A percentile compares a stretch with the other conserved stretches of the same genome.
Evolutionary conservation across 805 yeast species (phyloP).

Genomic region (Hanseniaspora occidentalis): DNA sequence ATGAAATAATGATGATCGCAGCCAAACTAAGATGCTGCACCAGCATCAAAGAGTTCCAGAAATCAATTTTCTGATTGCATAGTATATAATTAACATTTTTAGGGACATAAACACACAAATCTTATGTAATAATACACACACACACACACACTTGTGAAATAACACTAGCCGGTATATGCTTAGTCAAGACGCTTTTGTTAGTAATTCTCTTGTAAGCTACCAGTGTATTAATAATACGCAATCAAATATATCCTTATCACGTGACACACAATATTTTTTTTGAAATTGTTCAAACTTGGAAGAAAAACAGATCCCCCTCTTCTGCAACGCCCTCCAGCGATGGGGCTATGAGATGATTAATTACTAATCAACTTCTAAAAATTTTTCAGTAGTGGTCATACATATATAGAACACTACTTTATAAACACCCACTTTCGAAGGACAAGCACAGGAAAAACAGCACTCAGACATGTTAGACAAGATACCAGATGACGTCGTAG

Average conservation of each 20-base stretch:
- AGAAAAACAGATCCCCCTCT: too few relatives aligned
- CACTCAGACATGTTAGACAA: conserved; percentile 2
- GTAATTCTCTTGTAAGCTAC: neutral
- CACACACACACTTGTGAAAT: neutral
- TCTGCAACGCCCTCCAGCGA: too few relatives aligned
- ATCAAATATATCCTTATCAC: too few relatives aligned
- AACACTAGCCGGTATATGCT: neutral
- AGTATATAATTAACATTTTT: neutral
- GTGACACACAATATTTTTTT: too few relatives aligned
- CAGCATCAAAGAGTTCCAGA: conserved; percentile 14
- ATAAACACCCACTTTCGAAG: too few relatives aligned
- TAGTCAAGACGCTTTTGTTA: too few relatives aligned
- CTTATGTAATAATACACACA: neutral
- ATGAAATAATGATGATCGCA: conserved; percentile 13
- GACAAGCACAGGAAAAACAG: neutral
- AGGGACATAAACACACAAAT: neutral
- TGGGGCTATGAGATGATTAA: too few relatives aligned
- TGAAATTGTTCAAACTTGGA: too few relatives aligned
- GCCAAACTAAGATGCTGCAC: conserved; percentile 12
- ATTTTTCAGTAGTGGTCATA: neutral
- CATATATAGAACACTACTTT: neutral
- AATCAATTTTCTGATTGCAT: conserved; percentile 3
- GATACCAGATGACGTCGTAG: conserved; percentile 4
- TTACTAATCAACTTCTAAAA: too few relatives aligned
- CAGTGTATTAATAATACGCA: too few relatives aligned